phyloP scores from a whole-genome alignment of 1,284 basidiomycete genomes.

The Ustilago curta region DNA sequence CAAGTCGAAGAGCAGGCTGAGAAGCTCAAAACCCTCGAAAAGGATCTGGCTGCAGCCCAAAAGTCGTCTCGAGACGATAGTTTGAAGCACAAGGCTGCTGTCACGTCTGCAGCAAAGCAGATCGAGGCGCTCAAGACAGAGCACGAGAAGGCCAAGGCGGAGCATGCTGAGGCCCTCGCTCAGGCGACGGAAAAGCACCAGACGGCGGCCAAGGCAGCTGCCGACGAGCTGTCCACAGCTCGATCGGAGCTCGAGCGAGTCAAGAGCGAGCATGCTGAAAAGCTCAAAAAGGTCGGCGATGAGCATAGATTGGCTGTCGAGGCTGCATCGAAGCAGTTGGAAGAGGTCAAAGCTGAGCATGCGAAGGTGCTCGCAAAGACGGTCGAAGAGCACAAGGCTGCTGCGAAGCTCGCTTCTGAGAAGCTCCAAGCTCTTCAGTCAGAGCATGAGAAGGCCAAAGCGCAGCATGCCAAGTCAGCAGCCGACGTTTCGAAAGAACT shows the following conservation, averaged over 20 bases:
- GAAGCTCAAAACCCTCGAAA: conserved; percentile 25
- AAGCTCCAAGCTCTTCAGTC: conserved; percentile 9
- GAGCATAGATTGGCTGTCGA: conserved; percentile 16
- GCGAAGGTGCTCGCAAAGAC: conserved; percentile 6
- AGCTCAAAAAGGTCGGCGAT: neutral
- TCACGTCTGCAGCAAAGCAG: conserved; percentile 13
- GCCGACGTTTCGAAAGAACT: conserved; percentile 12
- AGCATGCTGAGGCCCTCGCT: conserved; percentile 16
- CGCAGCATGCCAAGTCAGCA: conserved; percentile 18
- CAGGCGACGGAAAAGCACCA: conserved; percentile 18
- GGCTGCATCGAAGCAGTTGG: conserved; percentile 5
- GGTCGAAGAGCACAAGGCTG: conserved; percentile 15
- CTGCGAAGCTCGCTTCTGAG: conserved; percentile 7
- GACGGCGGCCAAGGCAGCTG: conserved; percentile 8
- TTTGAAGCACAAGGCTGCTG: conserved; percentile 35
- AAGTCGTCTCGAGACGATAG: conserved; percentile 27
- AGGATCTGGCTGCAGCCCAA: conserved; percentile 37
- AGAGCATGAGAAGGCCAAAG: conserved; percentile 27
- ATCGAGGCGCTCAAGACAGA: conserved; percentile 25
- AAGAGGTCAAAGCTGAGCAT: conserved; percentile 17
- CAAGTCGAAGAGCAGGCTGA: conserved; percentile 21
- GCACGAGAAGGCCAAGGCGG: conserved; percentile 20
- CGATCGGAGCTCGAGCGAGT: conserved; percentile 24
- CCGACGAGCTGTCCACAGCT: conserved; percentile 8
- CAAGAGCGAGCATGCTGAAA: conserved; percentile 15